Evolutionary conservation across 2,329 filamentous ascomycete species (phyloP).

Genomic region (Aspergillus quadrilineatus): DNA sequence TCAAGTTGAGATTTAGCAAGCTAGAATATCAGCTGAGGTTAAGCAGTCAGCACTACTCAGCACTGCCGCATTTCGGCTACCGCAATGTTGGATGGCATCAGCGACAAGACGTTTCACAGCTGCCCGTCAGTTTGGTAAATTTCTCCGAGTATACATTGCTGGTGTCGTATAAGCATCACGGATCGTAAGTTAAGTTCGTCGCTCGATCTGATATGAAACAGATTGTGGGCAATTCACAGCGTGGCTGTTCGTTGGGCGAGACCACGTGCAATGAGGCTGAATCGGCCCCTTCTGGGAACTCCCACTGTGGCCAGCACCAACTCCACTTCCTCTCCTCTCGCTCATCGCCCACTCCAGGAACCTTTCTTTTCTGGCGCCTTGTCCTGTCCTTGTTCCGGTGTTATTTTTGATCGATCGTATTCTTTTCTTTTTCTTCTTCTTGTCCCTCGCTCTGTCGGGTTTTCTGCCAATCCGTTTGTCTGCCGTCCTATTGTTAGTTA

Average conservation of each 20-base stretch:
- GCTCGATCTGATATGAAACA: too few relatives aligned
- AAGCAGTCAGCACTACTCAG: too few relatives aligned
- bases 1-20: too few relatives aligned
- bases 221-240: not conserved
- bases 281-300: not conserved
- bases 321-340: not conserved
- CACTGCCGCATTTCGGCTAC: too few relatives aligned
- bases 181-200: too few relatives aligned
- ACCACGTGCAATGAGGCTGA: slow-evolving; percentile 13
- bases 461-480: not conserved
- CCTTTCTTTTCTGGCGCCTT: not conserved
- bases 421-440: not conserved
- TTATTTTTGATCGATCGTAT: not conserved
- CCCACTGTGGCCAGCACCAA: not conserved
- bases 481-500: not conserved
- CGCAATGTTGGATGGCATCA: too few relatives aligned
- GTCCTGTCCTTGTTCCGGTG: not conserved
- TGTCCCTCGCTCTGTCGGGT: slow-evolving; percentile 1
- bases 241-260: not conserved
- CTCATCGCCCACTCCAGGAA: not conserved
- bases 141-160: too few relatives aligned
- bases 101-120: too few relatives aligned
- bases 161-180: too few relatives aligned
- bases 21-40: too few relatives aligned
- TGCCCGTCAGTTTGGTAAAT: too few relatives aligned